A percentile compares a stretch with the other conserved stretches of the same genome.
These are phyloP conservation scores for Cyclaneusma minus DNA, from an alignment of 2,329 filamentous ascomycete genomes.

Conservation along the genomic window DNA sequence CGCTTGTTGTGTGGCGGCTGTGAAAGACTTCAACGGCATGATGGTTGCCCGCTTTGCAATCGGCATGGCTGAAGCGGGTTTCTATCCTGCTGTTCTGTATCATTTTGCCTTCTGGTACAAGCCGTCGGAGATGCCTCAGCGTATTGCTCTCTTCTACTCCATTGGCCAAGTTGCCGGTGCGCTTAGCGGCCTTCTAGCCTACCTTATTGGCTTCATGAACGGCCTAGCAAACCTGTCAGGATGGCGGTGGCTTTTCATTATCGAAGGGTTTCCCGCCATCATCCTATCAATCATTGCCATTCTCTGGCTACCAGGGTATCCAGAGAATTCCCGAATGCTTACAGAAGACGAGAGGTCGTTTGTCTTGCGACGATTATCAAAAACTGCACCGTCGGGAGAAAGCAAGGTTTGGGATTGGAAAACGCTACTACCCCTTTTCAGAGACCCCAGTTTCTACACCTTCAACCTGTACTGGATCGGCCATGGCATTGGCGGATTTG, in stretches of 20 bases:
- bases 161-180: constrained; percentile 20
- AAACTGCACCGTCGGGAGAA: constrained; percentile 16
- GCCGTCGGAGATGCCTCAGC: constrained; percentile 19
- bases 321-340: constrained; percentile 17
- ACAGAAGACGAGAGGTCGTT: constrained; percentile 14
- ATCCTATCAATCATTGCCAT: constrained; percentile 16
- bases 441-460: constrained; percentile 21
- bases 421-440: constrained; percentile 17
- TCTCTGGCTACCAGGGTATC: constrained; percentile 19
- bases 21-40: constrained; percentile 20
- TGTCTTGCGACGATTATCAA: constrained; percentile 15
- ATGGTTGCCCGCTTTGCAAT: constrained; percentile 23
- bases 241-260: constrained; percentile 22
- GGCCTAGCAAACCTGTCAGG: constrained; percentile 17
- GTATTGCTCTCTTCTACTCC: constrained; percentile 23
- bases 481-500: constrained; percentile 26
- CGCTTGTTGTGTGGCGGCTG: constrained; percentile 21
- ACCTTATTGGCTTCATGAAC: constrained; percentile 23
- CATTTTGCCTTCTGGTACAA: constrained; percentile 25
- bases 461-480: constrained; percentile 24
- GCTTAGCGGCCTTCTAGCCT: constrained; percentile 21
- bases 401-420: constrained; percentile 19
- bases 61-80: constrained; percentile 21
- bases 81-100: constrained; percentile 21
- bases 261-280: constrained; percentile 21